Percentiles rank a stretch among this genome's conserved stretches.
These are phyloP conservation scores for Skeletonema potamos DNA, from an alignment of 108 stramenopile genomes.

Conservation along the genomic window DNA sequence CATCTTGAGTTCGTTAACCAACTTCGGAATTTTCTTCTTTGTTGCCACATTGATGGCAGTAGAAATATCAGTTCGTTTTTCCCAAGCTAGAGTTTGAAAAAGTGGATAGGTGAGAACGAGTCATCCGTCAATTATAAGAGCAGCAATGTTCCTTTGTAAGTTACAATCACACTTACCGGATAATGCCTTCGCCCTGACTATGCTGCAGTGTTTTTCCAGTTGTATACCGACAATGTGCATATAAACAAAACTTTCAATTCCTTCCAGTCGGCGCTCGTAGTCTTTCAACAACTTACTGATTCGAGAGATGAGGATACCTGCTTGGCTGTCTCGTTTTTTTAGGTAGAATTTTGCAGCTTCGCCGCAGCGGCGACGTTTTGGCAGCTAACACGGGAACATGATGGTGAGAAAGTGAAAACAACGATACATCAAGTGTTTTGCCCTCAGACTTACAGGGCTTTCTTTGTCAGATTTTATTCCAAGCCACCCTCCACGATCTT, in stretches of 20 bases:
- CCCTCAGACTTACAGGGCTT: not conserved
- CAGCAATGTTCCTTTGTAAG: not conserved
- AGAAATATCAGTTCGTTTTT: slow-evolving; percentile 84
- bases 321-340: slow-evolving; percentile 44
- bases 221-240: slow-evolving; percentile 88
- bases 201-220: slow-evolving; percentile 77
- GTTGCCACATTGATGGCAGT: slow-evolving; percentile 87
- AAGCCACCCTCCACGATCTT: slow-evolving; percentile 58
- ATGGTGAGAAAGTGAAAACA: not conserved
- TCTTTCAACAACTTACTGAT: slow-evolving; percentile 58
- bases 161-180: slow-evolving; percentile 40
- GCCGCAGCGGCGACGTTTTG: slow-evolving; percentile 34
- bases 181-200: slow-evolving; percentile 63
- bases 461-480: slow-evolving; percentile 18
- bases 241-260: slow-evolving; percentile 80
- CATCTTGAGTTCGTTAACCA: slow-evolving; percentile 72
- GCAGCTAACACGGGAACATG: not conserved
- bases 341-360: slow-evolving; percentile 35
- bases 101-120: not conserved
- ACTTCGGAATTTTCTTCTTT: slow-evolving; percentile 62
- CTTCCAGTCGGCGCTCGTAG: slow-evolving; percentile 72
- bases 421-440: not conserved
- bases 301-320: slow-evolving; percentile 39
- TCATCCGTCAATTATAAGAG: not conserved
- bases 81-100: slow-evolving; percentile 48